Percentiles rank a stretch among this genome's conserved stretches.
These are phyloP conservation scores for Clonostachys rosea DNA, from an alignment of 2,329 filamentous ascomycete species.

Conservation along the genomic window DNA sequence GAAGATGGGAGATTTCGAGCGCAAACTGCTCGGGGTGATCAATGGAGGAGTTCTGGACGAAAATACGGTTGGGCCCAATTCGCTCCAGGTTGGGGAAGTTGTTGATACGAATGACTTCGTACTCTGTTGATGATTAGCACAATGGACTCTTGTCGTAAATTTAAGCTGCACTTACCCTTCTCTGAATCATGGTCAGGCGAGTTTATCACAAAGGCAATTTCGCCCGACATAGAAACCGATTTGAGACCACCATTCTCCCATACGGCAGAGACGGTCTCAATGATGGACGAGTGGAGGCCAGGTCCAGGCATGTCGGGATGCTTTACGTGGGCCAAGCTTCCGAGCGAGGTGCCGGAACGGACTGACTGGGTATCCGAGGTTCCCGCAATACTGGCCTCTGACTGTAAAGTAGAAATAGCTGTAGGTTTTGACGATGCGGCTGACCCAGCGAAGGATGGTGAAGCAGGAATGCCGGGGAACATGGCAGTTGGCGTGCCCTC, in stretches of 20 bases:
- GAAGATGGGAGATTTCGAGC: conserved; percentile 68
- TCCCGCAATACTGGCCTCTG: conserved; percentile 54
- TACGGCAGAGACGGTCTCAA: conserved; percentile 84
- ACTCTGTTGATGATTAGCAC: conserved; percentile 23
- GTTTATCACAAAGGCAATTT: conserved; percentile 86
- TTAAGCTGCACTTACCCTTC: conserved; percentile 36
- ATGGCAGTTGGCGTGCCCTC: not conserved
- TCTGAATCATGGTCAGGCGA: conserved; percentile 34
- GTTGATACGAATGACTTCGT: conserved; percentile 74
- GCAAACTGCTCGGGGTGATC: conserved; percentile 75
- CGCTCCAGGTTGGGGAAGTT: conserved; percentile 86
- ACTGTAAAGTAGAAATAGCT: conserved; percentile 50
- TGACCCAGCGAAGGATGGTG: conserved; percentile 5
- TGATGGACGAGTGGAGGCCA: conserved; percentile 82
- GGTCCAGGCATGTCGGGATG: conserved; percentile 78
- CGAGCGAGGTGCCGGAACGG: conserved; percentile 78
- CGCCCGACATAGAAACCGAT: conserved; percentile 73
- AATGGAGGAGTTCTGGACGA: conserved; percentile 64
- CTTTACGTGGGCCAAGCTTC: conserved; percentile 61
- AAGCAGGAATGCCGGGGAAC: conserved; percentile 11
- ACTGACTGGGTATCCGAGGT: conserved; percentile 87
- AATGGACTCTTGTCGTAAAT: not conserved
- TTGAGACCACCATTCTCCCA: conserved; percentile 73
- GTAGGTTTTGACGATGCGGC: conserved; percentile 27
- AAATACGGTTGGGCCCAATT: conserved; percentile 89